Evolutionary conservation across 768 basidiomycete species (phyloP).

Genomic region (Pleurotus sapidus): DNA sequence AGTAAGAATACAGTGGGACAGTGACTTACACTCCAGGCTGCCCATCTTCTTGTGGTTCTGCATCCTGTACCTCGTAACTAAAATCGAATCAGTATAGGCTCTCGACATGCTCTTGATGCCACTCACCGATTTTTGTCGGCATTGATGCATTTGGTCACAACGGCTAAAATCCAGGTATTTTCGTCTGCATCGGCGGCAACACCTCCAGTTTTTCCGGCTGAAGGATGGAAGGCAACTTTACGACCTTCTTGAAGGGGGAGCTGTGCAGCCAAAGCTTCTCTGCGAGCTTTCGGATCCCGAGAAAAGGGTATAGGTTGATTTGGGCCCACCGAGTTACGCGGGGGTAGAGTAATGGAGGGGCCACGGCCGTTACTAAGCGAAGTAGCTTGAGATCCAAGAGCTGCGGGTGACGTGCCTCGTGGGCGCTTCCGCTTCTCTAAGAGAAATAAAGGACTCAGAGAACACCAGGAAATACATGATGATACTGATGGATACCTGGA

Average conservation of each 20-base stretch:
- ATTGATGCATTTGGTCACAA: slow-evolving; percentile 66
- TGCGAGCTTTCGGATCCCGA: slow-evolving; percentile 65
- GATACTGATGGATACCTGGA: slow-evolving; percentile 42
- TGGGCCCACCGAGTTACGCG: slow-evolving; percentile 59
- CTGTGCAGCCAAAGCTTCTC: slow-evolving; percentile 59
- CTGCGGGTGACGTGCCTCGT: slow-evolving; percentile 62
- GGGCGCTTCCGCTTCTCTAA: slow-evolving; percentile 81
- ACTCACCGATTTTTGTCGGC: slow-evolving; percentile 68
- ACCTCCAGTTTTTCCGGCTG: slow-evolving; percentile 47
- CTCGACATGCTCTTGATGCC: neutral
- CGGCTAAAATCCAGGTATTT: slow-evolving; percentile 78
- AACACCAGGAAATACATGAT: too few relatives aligned
- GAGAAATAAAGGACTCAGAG: neutral
- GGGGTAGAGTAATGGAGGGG: slow-evolving; percentile 54
- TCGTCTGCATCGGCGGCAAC: slow-evolving; percentile 41
- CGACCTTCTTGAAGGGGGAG: slow-evolving; percentile 69
- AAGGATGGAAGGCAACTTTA: slow-evolving; percentile 80
- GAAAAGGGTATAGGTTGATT: slow-evolving; percentile 47
- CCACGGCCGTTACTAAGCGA: slow-evolving; percentile 35
- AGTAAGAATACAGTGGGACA: neutral
- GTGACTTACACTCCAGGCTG: slow-evolving; percentile 56
- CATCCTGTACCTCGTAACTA: slow-evolving; percentile 86
- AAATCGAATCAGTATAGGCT: neutral
- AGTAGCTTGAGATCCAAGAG: slow-evolving; percentile 35
- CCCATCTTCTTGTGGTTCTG: slow-evolving; percentile 79